Evolutionary conservation across 176 grass and related monocot genomes (phyloP), one percentile per base, ranked within the genome.

Genomic region (Zoysia pacifica): DNA sequence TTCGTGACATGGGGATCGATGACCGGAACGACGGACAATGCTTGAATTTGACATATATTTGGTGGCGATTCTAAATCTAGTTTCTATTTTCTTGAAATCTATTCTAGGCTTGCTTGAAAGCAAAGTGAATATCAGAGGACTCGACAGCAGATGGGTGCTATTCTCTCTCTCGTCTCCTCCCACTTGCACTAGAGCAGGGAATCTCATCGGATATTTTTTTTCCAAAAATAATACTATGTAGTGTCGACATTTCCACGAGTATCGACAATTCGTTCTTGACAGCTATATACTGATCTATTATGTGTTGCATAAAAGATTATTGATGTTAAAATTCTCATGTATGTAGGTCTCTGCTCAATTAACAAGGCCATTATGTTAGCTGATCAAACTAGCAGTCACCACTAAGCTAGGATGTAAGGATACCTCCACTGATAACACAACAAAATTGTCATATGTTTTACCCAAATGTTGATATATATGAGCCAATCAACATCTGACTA

Each of bases 91-190:
- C 28, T 28, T 28, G 28, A 28, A 28, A 28, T 28, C 28, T 28
- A 28, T 73, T 64, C 7, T 74, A 2, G 15, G 39, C 13, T 75
- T 58, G 13, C 49, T 75, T 83, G 51, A 75, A 83, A 74, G 41
- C 49, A 16, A 83, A 75, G 81, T 67, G 70, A 75, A 67, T 46
- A 39, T 83, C 3, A 10, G 28, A 55, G 48, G 56, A 82, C 44
- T 44, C 4, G 79, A 73, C 46, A 72, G 51, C 14, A 63, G 35
- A 72, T 51, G 6, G 36, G 5, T 19, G 50, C 37, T 60, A 58
- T 84, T 84, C 2, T 49, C 42, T 49, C 5, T 42, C 10, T n/a
- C 9, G 4, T 48, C 58, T 36, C 1, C 72, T 41, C 1, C 72
- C 72, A 84, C 44, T 69, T 28, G 72, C 40, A 16, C 48, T 41